phyloP scores from a whole-genome alignment of 192 early-diverging fungal genomes.

The Dispira parvispora region DNA sequence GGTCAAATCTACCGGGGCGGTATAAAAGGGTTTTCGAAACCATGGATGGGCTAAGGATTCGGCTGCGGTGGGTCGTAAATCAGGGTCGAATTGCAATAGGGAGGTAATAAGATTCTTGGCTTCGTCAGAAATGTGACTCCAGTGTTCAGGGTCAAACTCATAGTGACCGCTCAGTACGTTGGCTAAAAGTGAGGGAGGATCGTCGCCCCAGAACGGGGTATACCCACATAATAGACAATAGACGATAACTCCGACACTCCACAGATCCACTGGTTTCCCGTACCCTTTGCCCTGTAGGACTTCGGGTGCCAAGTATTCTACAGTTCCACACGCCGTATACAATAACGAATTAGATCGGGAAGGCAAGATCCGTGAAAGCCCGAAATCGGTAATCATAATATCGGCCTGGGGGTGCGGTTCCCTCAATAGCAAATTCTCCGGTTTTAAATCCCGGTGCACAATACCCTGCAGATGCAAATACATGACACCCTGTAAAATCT shows the following conservation, averaged over 20 bases:
- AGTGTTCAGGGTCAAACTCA: constrained; percentile 44
- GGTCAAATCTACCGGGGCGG: constrained; percentile 5
- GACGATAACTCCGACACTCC: constrained; percentile 61
- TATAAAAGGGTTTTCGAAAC: constrained; percentile 21
- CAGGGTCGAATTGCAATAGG: constrained; percentile 47
- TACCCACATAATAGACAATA: constrained; percentile 58
- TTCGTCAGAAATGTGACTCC: constrained; percentile 36
- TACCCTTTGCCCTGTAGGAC: constrained; percentile 32
- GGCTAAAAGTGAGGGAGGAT: constrained; percentile 31
- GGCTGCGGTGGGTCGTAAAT: constrained; percentile 43
- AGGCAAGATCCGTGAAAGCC: constrained; percentile 50
- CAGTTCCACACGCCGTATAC: constrained; percentile 61
- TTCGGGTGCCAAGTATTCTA: constrained; percentile 58
- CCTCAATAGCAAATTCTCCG: constrained; percentile 64
- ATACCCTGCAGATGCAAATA: constrained; percentile 71
- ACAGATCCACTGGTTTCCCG: constrained; percentile 64
- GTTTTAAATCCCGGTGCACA: constrained; percentile 68
- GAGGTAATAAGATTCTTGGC: constrained; percentile 55
- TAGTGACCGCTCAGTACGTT: constrained; percentile 48
- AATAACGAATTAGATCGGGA: constrained; percentile 36
- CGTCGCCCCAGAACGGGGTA: constrained; percentile 47
- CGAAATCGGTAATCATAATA: constrained; percentile 66
- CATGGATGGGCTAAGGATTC: constrained; percentile 65
- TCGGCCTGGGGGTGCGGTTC: constrained; percentile 34
- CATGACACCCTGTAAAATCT: constrained; percentile 61